Percentiles rank a stretch among this genome's conserved stretches.
These are phyloP conservation scores for Trichoderma afroharzianum DNA, from an alignment of 2,329 filamentous ascomycete genomes.

Conservation along the genomic window DNA sequence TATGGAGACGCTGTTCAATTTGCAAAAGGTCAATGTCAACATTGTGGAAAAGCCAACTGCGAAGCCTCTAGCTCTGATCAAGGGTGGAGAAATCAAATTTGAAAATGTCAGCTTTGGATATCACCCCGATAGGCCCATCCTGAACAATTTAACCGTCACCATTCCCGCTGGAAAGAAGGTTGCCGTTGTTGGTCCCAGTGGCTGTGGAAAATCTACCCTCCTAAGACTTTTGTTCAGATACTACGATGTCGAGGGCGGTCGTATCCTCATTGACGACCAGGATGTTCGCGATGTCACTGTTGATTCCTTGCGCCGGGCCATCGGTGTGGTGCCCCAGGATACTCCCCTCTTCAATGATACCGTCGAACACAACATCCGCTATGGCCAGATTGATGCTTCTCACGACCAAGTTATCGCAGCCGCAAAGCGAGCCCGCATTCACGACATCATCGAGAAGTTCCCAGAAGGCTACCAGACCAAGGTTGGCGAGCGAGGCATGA, in stretches of 20 bases:
- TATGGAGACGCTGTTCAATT: constrained; percentile 97
- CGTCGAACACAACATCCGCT: constrained; percentile 92
- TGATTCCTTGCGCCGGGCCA: constrained; percentile 77
- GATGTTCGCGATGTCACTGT: constrained; percentile 80
- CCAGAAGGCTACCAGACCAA: constrained; percentile 87
- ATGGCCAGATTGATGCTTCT: constrained; percentile 76
- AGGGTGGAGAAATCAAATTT: constrained; percentile 86
- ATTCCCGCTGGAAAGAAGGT: constrained; percentile 96
- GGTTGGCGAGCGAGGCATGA: constrained; percentile 90
- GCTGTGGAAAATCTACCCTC: constrained; percentile 94
- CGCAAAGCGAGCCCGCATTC: constrained; percentile 77
- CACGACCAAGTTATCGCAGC: constrained; percentile 71
- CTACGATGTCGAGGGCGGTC: constrained; percentile 82
- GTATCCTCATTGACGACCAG: constrained; percentile 88
- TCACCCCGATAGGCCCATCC: constrained; percentile 77
- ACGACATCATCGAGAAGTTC: constrained; percentile 75
- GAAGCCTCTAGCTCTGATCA: constrained; percentile 65
- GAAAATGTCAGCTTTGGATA: constrained; percentile 96
- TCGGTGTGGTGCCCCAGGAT: constrained; percentile 95
- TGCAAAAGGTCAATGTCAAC: constrained; percentile 91
- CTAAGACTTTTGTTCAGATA: constrained; percentile 87
- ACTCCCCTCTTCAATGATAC: constrained; percentile 97
- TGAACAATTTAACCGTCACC: constrained; percentile 78
- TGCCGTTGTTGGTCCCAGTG: constrained; percentile 89
- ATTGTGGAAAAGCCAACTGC: constrained; percentile 76